Conservation (phyloP, 495 filamentous ascomycete genomes). For the Aspergillus homomorphus region DNA sequence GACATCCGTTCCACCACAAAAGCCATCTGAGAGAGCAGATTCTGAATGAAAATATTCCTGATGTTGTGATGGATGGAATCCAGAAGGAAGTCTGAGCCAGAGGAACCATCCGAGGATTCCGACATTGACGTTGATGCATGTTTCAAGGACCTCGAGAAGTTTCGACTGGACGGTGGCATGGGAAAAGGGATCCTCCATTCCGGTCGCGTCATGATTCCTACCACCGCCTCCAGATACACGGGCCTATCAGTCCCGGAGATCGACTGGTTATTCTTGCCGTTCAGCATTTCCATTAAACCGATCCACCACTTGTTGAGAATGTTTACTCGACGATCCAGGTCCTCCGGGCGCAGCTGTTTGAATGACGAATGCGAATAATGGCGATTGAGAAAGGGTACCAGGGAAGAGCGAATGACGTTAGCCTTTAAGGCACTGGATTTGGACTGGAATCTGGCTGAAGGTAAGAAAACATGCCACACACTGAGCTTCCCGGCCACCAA, state of each 20-base stretch:
- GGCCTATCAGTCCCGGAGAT: slow-evolving; percentile 78
- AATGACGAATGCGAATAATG: slow-evolving; percentile 70
- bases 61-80: slow-evolving; percentile 94
- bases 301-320: slow-evolving; percentile 97
- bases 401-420: slow-evolving; percentile 69
- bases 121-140: slow-evolving; percentile 40
- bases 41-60: slow-evolving; percentile 84
- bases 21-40: slow-evolving; percentile 80
- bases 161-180: slow-evolving; percentile 31
- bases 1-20: slow-evolving; percentile 93
- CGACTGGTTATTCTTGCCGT: slow-evolving; percentile 66
- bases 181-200: slow-evolving; percentile 81
- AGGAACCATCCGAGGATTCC: slow-evolving; percentile 40
- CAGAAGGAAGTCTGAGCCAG: slow-evolving; percentile 71
- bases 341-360: slow-evolving; percentile 67
- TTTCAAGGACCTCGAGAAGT: slow-evolving; percentile 29
- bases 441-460: slow-evolving; percentile 59
- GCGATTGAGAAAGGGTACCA: slow-evolving; percentile 80
- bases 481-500: not conserved
- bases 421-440: slow-evolving; percentile 75
- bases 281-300: slow-evolving; percentile 80
- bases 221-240: slow-evolving; percentile 74
- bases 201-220: slow-evolving; percentile 83
- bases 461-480: not conserved
- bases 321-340: slow-evolving; percentile 77